A percentile compares a stretch with the other conserved stretches of the same genome.
Evolutionary conservation across 1,284 basidiomycete genomes (phyloP).

Genomic region (Moniliella sp.): DNA sequence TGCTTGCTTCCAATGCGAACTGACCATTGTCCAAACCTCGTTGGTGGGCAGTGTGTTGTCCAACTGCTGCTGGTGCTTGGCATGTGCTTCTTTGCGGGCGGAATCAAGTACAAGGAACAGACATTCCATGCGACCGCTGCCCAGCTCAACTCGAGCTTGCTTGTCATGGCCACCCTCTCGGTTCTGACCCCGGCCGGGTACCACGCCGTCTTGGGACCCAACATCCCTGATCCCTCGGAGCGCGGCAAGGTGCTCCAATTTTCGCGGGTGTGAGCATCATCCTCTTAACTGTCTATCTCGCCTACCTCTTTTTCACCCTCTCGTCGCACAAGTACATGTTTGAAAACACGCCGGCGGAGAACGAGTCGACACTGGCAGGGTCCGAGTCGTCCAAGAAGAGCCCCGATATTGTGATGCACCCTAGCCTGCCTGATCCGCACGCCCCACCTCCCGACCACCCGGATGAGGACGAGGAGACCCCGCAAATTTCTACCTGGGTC

Average conservation of each 20-base stretch:
- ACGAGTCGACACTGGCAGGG: too few species aligned
- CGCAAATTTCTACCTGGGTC: constrained; percentile 11
- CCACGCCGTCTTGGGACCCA: constrained; percentile 14
- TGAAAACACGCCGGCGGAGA: too few species aligned
- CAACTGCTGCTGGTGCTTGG: constrained; percentile 21
- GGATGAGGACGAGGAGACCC: constrained; percentile 14
- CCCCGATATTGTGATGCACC: too few species aligned
- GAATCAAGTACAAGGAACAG: constrained; percentile 16
- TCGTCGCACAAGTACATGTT: constrained; percentile 14
- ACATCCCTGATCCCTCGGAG: constrained; percentile 8
- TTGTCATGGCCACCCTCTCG: constrained; percentile 24
- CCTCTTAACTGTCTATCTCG: constrained; percentile 18
- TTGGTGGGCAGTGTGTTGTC: constrained; percentile 19
- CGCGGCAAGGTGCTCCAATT: constrained; percentile 17
- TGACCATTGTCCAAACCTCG: constrained; percentile 20
- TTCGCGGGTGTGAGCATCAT: constrained; percentile 15
- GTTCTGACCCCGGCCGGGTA: constrained; percentile 22
- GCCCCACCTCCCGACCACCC: too few species aligned
- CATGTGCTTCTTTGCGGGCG: constrained; percentile 19
- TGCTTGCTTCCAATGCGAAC: constrained; percentile 22
- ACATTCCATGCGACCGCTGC: constrained; percentile 12
- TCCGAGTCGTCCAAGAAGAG: too few species aligned
- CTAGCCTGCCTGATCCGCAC: too few species aligned
- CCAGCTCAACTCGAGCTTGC: constrained; percentile 14
- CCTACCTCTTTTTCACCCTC: constrained; percentile 17